Evolutionary conservation across 78 protist genomes (phyloP).

Genomic region (Thecamonas trahens): DNA sequence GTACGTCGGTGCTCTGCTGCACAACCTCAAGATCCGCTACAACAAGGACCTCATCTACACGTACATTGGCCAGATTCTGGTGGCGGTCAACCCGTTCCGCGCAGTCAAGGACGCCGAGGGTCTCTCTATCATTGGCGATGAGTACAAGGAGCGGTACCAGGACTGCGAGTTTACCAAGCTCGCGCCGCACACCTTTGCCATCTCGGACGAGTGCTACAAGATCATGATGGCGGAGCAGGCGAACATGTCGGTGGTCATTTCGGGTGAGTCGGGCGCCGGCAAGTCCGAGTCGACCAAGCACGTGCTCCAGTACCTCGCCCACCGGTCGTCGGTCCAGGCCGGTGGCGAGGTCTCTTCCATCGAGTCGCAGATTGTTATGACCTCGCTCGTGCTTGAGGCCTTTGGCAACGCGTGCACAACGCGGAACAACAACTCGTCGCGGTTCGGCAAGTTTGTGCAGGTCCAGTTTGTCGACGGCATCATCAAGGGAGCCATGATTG

Average conservation of each 20-base stretch:
- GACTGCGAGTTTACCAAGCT: conserved; percentile 56
- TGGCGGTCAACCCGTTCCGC: conserved; percentile 61
- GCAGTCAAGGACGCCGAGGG: too few relatives aligned
- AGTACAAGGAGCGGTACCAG: conserved; percentile 63
- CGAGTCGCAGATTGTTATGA: conserved; percentile 42
- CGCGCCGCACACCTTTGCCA: conserved; percentile 82
- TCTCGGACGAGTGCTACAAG: conserved; percentile 74
- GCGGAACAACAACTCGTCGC: conserved; percentile 79
- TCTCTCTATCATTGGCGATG: conserved; percentile 70
- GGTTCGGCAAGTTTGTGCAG: conserved; percentile 83
- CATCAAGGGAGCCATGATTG: conserved; percentile 67
- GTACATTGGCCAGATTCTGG: conserved; percentile 40
- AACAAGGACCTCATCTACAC: conserved; percentile 55
- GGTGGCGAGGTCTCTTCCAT: conserved; percentile 36
- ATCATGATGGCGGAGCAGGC: conserved; percentile 78
- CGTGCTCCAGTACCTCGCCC: conserved; percentile 64
- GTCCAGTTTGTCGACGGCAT: conserved; percentile 56
- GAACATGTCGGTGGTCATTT: conserved; percentile 29
- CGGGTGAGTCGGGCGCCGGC: conserved; percentile 91
- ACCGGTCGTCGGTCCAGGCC: conserved; percentile 27
- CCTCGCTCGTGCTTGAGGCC: conserved; percentile 68
- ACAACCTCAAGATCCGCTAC: conserved; percentile 60
- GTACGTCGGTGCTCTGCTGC: conserved; percentile 57
- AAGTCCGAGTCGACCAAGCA: conserved; percentile 85
- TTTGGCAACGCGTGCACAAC: conserved; percentile 87